Evolutionary conservation across 1,139 yeast genomes (phyloP).

Genomic region (Protomyces pachydermus): DNA sequence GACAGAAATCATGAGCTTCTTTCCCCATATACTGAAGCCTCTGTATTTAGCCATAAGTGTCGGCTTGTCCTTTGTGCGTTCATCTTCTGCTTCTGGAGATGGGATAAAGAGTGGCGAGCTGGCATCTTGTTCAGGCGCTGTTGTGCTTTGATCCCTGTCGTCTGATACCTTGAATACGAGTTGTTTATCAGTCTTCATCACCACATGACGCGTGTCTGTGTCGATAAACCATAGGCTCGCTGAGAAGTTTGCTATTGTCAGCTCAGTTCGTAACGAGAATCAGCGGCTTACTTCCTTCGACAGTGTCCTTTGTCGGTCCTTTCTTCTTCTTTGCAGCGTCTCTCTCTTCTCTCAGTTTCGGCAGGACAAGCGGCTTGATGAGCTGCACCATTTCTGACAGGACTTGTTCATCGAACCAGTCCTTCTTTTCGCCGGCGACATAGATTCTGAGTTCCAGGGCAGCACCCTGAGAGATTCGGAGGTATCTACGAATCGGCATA

Average conservation of each 20-base stretch:
- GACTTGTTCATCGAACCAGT: slow-evolving; percentile 4
- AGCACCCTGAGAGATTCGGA: slow-evolving; percentile 19
- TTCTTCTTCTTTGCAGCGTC: slow-evolving; percentile 4
- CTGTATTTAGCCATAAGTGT: slow-evolving; percentile 4
- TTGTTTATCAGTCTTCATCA: background rate
- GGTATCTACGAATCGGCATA: slow-evolving; percentile 9
- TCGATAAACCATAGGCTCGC: slow-evolving; percentile 23
- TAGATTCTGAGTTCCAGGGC: slow-evolving; percentile 24
- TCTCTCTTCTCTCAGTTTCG: slow-evolving; percentile 25
- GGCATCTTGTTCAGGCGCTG: background rate
- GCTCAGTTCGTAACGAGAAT: background rate
- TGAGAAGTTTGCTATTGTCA: slow-evolving; percentile 1
- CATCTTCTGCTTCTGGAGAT: slow-evolving; percentile 11
- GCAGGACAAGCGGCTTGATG: slow-evolving; percentile 16
- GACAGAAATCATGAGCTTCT: background rate
- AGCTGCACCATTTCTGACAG: background rate
- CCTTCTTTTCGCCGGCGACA: background rate
- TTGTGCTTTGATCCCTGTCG: background rate
- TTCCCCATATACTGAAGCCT: slow-evolving; percentile 15
- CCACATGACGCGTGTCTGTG: slow-evolving; percentile 2
- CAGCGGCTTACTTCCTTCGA: slow-evolving; percentile 3
- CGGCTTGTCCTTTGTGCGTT: slow-evolving; percentile 3
- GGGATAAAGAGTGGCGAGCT: slow-evolving; percentile 17
- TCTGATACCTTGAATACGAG: background rate
- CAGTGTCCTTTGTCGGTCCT: slow-evolving; percentile 16